Percentiles rank a stretch among this genome's conserved stretches.
Evolutionary conservation across 73 alveolate species (phyloP).

Genomic region (Effrenium voratum): DNA sequence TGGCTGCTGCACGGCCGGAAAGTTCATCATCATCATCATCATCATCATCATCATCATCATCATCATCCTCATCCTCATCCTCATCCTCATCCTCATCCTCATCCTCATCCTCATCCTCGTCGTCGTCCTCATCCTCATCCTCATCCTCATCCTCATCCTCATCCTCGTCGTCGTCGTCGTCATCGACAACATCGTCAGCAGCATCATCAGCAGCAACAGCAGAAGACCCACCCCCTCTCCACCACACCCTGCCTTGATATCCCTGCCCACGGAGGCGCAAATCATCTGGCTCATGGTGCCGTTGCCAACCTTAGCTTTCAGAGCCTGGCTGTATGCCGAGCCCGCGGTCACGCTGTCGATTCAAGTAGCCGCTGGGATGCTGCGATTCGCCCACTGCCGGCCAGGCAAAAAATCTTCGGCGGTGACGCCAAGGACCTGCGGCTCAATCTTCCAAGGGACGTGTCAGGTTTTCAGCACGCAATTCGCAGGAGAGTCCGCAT

Average conservation of each 20-base stretch:
- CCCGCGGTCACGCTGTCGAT: no score
- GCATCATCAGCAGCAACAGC: no score
- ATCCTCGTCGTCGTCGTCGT: no score
- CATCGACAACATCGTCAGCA: no score
- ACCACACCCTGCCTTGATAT: constrained; percentile 17
- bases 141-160: no score
- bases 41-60: no score
- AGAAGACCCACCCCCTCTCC: no score
- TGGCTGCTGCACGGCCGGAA: background rate
- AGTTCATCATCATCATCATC: background rate
- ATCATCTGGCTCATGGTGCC: constrained; percentile 87
- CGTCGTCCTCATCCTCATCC: no score
- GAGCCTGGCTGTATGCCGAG: background rate
- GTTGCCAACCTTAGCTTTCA: constrained; percentile 16
- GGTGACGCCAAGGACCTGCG: constrained; percentile 68
- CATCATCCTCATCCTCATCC: no score
- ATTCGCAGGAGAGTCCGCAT: background rate
- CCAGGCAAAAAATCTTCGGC: constrained; percentile 69
- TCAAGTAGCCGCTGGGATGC: constrained; percentile 50
- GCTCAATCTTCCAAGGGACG: background rate
- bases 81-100: no score
- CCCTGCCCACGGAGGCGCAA: constrained; percentile 69
- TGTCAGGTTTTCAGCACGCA: background rate
- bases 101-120: no score
- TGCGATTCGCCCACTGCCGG: constrained; percentile 49